Base-by-base conservation (phyloP, 768 basidiomycete genomes). In the Coprinopsis cinerea region DNA sequence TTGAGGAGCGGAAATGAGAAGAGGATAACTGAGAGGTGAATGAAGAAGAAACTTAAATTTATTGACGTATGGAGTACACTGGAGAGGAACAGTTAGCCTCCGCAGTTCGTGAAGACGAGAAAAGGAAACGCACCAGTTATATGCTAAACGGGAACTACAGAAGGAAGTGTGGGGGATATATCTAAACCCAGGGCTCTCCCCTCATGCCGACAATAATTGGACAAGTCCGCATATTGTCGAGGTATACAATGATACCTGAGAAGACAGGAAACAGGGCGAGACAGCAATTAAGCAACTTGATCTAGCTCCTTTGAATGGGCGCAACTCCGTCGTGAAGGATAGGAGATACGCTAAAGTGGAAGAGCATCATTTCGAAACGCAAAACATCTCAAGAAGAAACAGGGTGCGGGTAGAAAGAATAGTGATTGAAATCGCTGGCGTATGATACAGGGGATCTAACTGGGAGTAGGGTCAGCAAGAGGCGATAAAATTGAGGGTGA, bases 221-320 rank as follows among this genome's bases (percentile, higher is more conserved):
- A 49, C 49, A 58, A 53, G 56, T 54, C 55, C 54, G 36, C 55
- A 61, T 56, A 59, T 55, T 54, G 24, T 36, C 28, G 18, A 52
- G 54, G 49, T 53, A 40, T 23, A 57, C 59, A 47, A 59, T 56
- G 57, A 61, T 62, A 66, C 63, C 66, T 60, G 67, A 73, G 68
- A 72, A 64, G 63, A 60, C 54, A 61, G 45, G 51, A 60, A 64
- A 61, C 39, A 59, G 51, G 56, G 55, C 55, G 54, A 50, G 60
- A 64, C 55, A 54, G 41, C n/a, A 52, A 70, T 37, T 39, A 37
- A 15, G 9, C n/a, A 35, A 22, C 13, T 54, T 70, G 4, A 41
- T 90, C 64, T 91, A 66, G 88, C 88, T 91, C 87, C 64, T 64
- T 79, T 81, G 81, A 91, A 91, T 91, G 88, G 76, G 76, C 85